Conservation (phyloP, 768 basidiomycete genomes). For the Coprinopsis strossmayeri region DNA sequence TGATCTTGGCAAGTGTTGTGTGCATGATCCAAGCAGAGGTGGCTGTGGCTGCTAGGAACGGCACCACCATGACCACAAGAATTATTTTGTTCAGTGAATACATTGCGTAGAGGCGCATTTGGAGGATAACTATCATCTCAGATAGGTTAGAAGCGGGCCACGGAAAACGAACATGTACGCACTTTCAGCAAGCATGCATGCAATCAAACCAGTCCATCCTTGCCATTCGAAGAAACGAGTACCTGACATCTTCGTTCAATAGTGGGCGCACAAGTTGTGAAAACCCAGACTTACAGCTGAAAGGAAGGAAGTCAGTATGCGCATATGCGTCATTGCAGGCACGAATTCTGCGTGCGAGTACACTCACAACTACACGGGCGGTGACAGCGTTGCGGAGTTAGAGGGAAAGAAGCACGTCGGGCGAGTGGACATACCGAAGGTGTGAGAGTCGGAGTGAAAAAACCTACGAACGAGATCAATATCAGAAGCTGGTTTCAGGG, state of each 20-base stretch:
- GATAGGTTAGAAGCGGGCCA: neutral
- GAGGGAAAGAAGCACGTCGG: neutral
- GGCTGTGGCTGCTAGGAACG: conserved; percentile 32
- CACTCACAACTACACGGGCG: conserved; percentile 9
- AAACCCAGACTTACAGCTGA: conserved; percentile 25
- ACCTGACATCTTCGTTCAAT: conserved; percentile 23
- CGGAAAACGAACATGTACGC: conserved; percentile 9
- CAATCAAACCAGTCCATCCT: conserved; percentile 51
- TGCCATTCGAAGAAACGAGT: conserved; percentile 48
- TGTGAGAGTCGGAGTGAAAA: conserved; percentile 35
- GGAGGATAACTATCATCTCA: conserved; percentile 40
- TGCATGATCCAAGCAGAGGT: conserved; percentile 45
- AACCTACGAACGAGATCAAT: conserved; percentile 10
- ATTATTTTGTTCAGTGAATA: conserved; percentile 48
- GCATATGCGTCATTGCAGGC: neutral
- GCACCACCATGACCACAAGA: conserved; percentile 36
- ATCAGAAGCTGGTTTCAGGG: neutral
- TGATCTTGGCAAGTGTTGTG: conserved; percentile 29
- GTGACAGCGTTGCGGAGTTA: neutral
- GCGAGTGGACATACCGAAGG: conserved; percentile 26
- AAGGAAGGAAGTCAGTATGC: conserved; percentile 1
- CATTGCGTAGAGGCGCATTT: conserved; percentile 58
- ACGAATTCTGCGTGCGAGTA: neutral
- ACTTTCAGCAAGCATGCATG: conserved; percentile 53
- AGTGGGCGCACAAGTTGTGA: conserved; percentile 1